Evolutionary conservation across 805 yeast species (phyloP).

Genomic region (Yarrowia divulgata): DNA sequence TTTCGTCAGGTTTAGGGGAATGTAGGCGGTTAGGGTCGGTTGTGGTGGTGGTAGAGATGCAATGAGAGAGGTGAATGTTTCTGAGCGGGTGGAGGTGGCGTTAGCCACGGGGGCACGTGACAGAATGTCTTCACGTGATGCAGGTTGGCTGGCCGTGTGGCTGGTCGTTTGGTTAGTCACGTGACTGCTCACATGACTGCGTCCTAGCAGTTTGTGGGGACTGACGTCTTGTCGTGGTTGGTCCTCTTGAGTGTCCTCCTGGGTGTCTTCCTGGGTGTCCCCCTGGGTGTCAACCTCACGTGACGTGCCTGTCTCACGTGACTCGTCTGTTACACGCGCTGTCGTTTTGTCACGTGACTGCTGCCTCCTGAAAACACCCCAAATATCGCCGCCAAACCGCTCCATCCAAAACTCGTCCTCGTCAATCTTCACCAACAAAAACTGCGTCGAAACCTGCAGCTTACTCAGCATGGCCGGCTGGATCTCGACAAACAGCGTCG

Average conservation of each 20-base stretch:
- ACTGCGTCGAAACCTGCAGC: conserved; percentile 17
- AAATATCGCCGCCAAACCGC: conserved; percentile 27
- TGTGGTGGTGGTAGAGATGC: conserved; percentile 22
- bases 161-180: background rate
- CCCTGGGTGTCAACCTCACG: background rate
- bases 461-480: background rate
- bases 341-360: background rate
- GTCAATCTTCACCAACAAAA: conserved; percentile 13
- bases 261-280: conserved; percentile 1
- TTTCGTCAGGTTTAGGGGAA: conserved; percentile 27
- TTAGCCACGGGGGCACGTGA: conserved; percentile 4
- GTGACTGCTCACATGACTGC: background rate
- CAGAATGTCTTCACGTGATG: background rate
- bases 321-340: background rate
- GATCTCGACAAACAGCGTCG: conserved; percentile 14
- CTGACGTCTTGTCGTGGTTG: background rate
- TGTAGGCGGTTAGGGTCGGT: background rate
- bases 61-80: conserved; percentile 14
- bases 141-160: background rate
- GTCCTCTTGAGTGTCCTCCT: conserved; percentile 9
- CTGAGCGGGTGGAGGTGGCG: background rate
- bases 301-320: background rate
- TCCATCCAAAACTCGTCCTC: conserved; percentile 23
- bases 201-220: background rate
- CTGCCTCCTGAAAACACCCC: background rate